phyloP scores from a whole-genome alignment of 192 early-diverging fungal species.

The Linnemannia elongata region DNA sequence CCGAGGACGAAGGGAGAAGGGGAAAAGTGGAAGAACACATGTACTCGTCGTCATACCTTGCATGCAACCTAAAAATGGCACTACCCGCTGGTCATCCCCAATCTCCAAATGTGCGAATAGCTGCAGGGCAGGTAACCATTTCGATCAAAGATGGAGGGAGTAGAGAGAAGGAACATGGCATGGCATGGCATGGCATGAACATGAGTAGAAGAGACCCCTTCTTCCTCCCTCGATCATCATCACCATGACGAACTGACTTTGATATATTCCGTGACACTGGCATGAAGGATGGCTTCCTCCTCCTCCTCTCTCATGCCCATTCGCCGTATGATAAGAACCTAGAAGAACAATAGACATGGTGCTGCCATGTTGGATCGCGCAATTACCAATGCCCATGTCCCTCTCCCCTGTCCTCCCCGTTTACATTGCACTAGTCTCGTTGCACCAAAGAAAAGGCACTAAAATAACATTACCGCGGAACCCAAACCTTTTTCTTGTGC shows the following conservation, averaged over 20 bases:
- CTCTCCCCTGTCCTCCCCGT: neutral
- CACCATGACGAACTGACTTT: too few relatives aligned
- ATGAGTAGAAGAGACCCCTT: too few relatives aligned
- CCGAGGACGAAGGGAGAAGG: neutral
- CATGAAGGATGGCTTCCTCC: too few relatives aligned
- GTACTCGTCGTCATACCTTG: constrained; percentile 1
- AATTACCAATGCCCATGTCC: neutral
- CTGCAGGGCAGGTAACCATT: too few relatives aligned
- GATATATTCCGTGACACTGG: too few relatives aligned
- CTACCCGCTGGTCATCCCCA: too few relatives aligned
- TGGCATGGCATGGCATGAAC: too few relatives aligned
- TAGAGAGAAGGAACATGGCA: too few relatives aligned
- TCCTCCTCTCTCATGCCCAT: neutral
- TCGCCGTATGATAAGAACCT: neutral
- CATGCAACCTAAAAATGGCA: neutral
- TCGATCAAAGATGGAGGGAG: too few relatives aligned
- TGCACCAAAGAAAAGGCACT: neutral
- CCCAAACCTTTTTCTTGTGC: neutral
- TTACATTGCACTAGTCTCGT: neutral
- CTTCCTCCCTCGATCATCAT: too few relatives aligned
- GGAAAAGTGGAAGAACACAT: neutral
- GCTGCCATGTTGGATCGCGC: neutral
- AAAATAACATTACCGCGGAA: neutral
- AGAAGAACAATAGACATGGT: neutral
- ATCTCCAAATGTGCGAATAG: too few relatives aligned